phyloP scores from a whole-genome alignment of 1,139 yeast species.

The Kodamaea anthophila region DNA sequence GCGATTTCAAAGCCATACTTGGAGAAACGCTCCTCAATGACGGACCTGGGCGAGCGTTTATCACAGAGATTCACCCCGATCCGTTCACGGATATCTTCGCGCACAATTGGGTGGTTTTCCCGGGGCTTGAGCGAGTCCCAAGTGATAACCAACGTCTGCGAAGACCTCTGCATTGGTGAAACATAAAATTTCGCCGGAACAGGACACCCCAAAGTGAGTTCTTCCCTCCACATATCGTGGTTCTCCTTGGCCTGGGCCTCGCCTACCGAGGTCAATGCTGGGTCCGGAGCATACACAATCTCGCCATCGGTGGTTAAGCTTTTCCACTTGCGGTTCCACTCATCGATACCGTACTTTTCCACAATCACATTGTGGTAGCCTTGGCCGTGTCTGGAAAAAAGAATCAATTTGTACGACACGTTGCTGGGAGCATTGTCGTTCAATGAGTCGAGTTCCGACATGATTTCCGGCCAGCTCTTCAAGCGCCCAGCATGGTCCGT shows the following conservation, averaged over 20 bases:
- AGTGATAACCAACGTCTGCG: slow-evolving; percentile 17
- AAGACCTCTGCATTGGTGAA: slow-evolving; percentile 20
- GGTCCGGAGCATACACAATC: slow-evolving; percentile 44
- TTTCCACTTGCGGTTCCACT: slow-evolving; percentile 39
- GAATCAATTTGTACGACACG: slow-evolving; percentile 31
- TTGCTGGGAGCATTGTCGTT: slow-evolving; percentile 21
- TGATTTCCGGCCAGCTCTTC: slow-evolving; percentile 28
- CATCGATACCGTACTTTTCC: slow-evolving; percentile 34
- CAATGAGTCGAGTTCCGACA: slow-evolving; percentile 21
- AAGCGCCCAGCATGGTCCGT: slow-evolving; percentile 33
- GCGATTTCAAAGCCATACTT: slow-evolving; percentile 26
- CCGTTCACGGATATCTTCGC: slow-evolving; percentile 13
- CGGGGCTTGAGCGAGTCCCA: slow-evolving; percentile 18
- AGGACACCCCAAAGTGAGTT: slow-evolving; percentile 16
- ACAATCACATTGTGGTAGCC: slow-evolving; percentile 42
- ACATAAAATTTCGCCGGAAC: slow-evolving; percentile 20
- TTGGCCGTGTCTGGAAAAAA: slow-evolving; percentile 42
- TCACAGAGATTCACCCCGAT: slow-evolving; percentile 20
- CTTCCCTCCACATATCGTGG: slow-evolving; percentile 16
- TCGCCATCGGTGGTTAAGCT: slow-evolving; percentile 37
- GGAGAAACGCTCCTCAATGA: slow-evolving; percentile 31
- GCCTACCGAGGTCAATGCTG: slow-evolving; percentile 37
- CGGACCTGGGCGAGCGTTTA: slow-evolving; percentile 21
- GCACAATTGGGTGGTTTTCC: slow-evolving; percentile 11
- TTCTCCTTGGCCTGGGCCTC: slow-evolving; percentile 28